Evolutionary conservation across 805 yeast species (phyloP), one percentile per base, ranked within the genome.

Genomic region (Komagataella ulmi): DNA sequence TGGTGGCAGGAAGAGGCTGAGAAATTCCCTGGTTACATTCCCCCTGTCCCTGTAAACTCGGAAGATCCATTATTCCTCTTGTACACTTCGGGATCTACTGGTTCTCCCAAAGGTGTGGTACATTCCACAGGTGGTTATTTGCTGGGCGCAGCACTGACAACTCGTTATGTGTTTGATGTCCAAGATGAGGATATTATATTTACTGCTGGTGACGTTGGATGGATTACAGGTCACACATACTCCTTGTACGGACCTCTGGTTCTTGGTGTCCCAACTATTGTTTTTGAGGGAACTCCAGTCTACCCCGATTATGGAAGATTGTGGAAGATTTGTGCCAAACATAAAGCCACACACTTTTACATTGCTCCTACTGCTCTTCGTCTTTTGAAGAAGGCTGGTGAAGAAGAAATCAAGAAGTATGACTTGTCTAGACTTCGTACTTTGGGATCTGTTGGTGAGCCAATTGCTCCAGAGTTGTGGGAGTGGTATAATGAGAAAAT

Each of bases 221-320:
- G 99, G 98, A 93, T 93, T 66, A 93, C 99, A 17, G 98, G 98
- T 59, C 99, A 93, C 69, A 86, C 97, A 7, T 93, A 91, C 65
- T 96, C 88, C 47, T 79, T 91, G 48, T 93, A 93, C 64, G 98
- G 98, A 54, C 99, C 99, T 46, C 78, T 93, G 59, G 71, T 81
- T 48, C 68, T 82, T 40, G 99, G 98, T 69, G 87, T 90, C 51
- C 83, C 98, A 49, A 82, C 97, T 7, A 85, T 93, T 51, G 87
- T 91, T 53, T 93, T 93, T 65, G 98, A 93, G 74, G 93, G 96
- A 54, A 93, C 99, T 17, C 98, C 99, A 44, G 97, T 96, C 44
- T 88, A 89, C 70, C 99, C 98, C 59, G 83, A 85, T 64, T 90
- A 81, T 65, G 88, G 96, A 54, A 81, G 99, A 70, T 91, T 88